Evolutionary conservation across 345 rosid genomes (phyloP), one percentile per base, ranked within the genome.

Genomic region (Cochlearia excelsa): DNA sequence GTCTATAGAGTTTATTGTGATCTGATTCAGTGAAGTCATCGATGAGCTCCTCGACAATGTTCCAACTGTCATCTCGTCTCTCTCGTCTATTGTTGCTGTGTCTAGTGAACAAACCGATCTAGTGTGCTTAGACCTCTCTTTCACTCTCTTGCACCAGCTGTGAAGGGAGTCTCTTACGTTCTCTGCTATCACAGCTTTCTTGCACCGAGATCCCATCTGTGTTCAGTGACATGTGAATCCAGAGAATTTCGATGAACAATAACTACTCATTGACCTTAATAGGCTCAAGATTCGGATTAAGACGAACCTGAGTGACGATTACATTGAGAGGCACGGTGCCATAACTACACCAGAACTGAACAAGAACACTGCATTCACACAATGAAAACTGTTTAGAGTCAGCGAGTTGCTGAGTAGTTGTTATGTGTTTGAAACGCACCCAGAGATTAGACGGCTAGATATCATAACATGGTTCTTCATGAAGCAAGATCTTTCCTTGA

Each of bases 301-400:
- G 51, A 42, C 77, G n/a, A 56, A 87, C 96, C 96, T 88, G 90
- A 44, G 96, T 83, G 30, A 92, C 81, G 8, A 92, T 84, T 33
- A 88, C 85, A 57, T 92, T 88, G 46, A 88, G 76, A 50, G 95
- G 96, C 52, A 86, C 95, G 3, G 95, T 92, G 72, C 85, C 88
- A 63, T 86, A 79, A 79, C 98, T 88, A 61, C 98, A 88, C 98
- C 95, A 92, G 73, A 92, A 79, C 80, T 92, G 98, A 73, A 88
- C 90, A 40, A 91, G 70, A 56, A 84, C 76, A 72, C 98, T 88
- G 81, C 78, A 76, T 55, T 39, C 9, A 54, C 63, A 64, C 26
- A 63, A 47, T 7, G n/a, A 7, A 49, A 6, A 9, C 31, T 26
- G 1, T 3, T 48, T 28, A 67, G 72, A 47, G 54, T 46, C 26